phyloP scores from a whole-genome alignment of 306 rosid species.

The Cucurbita moschata region DNA sequence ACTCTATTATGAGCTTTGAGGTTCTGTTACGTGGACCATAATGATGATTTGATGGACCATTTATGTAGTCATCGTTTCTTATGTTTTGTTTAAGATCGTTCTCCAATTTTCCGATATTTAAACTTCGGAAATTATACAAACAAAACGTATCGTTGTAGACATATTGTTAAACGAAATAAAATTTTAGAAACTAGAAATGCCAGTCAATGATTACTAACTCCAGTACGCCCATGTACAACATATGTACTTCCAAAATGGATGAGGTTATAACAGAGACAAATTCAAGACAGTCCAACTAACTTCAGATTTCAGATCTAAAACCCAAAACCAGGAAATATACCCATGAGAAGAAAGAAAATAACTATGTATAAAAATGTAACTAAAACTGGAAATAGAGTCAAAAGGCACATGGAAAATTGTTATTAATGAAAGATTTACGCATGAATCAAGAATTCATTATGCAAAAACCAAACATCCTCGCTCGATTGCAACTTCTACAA shows the following conservation, averaged over 20 bases:
- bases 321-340: background rate
- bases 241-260: background rate
- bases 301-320: background rate
- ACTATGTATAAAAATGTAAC: no score
- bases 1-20: background rate
- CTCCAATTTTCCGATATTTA: background rate
- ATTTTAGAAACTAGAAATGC: background rate
- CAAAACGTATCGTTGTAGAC: background rate
- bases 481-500: background rate
- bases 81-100: background rate
- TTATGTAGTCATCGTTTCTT: background rate
- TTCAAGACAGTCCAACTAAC: background rate
- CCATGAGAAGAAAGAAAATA: background rate
- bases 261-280: background rate
- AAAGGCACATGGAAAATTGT: background rate
- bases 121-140: background rate
- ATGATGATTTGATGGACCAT: background rate
- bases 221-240: background rate
- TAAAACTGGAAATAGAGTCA: background rate
- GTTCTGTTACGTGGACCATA: background rate
- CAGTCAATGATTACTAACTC: background rate
- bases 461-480: background rate
- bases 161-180: no score
- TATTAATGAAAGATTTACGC: background rate
- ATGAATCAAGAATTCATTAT: background rate